Percentiles rank a stretch among this genome's conserved stretches.
Conservation (phyloP, 306 rosid genomes). For the Styphnolobium japonicum region DNA sequence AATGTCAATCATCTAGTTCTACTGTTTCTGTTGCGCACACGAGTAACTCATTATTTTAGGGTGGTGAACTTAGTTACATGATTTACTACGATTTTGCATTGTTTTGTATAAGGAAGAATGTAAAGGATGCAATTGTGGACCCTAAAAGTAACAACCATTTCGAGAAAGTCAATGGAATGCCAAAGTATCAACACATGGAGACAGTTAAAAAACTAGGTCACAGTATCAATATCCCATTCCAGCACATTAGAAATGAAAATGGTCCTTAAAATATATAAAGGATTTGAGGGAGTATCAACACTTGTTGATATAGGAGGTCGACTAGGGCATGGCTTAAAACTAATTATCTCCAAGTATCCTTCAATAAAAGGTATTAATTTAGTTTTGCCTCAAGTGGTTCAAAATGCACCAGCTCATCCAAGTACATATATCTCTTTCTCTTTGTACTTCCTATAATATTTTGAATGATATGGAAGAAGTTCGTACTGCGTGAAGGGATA, state of each 20-base stretch:
- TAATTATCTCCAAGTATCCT: neutral
- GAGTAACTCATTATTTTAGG: no score
- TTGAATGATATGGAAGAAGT: no score
- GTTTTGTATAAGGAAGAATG: no score
- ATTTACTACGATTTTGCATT: no score
- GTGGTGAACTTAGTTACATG: no score
- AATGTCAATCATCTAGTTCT: no score
- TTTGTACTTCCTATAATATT: no score
- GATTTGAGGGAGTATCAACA: no score
- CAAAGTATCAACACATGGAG: neutral
- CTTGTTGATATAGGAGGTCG: neutral
- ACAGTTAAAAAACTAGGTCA: neutral
- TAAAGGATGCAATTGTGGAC: neutral
- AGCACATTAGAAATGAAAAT: neutral
- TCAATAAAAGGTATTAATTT: neutral
- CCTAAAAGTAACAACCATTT: neutral
- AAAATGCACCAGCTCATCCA: neutral
- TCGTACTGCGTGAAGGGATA: no score
- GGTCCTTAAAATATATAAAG: no score
- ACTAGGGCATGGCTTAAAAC: neutral
- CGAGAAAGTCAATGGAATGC: neutral
- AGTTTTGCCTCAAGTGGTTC: neutral
- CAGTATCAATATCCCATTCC: neutral
- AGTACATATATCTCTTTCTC: neutral
- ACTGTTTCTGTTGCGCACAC: no score